These are phyloP conservation scores for Alternaria novae-zelandiae DNA, from an alignment of 2,329 filamentous ascomycete species.

Conservation along the genomic window DNA sequence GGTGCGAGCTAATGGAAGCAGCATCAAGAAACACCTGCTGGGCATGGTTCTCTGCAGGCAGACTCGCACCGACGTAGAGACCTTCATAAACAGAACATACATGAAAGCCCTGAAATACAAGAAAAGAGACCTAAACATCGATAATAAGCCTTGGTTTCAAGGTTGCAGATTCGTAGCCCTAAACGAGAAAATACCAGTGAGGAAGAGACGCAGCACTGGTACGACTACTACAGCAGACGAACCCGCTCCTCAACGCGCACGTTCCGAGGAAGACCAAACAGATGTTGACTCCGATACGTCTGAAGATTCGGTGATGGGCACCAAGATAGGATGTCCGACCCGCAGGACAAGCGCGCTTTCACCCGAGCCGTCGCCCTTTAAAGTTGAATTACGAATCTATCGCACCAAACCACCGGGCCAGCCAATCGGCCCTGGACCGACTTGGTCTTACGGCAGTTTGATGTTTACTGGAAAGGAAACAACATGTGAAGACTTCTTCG, in stretches of 20 bases:
- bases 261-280: neutral
- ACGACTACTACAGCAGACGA: neutral
- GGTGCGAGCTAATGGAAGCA: neutral
- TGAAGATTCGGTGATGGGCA: neutral
- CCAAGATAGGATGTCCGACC: neutral
- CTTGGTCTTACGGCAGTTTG: neutral
- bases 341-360: neutral
- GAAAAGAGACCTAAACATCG: neutral
- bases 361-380: neutral
- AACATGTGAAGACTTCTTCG: slow-evolving; percentile 15
- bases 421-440: neutral
- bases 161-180: neutral
- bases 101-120: neutral
- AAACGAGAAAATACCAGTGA: neutral
- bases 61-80: neutral
- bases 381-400: slow-evolving; percentile 14
- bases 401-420: neutral
- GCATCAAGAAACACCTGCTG: slow-evolving; percentile 10
- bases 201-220: neutral
- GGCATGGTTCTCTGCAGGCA: neutral
- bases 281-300: neutral
- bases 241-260: neutral
- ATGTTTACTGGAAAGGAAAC: slow-evolving; percentile 1
- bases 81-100: neutral
- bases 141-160: neutral